These are phyloP conservation scores for Trametes maxima DNA, from an alignment of 768 basidiomycete genomes.

Conservation along the genomic window DNA sequence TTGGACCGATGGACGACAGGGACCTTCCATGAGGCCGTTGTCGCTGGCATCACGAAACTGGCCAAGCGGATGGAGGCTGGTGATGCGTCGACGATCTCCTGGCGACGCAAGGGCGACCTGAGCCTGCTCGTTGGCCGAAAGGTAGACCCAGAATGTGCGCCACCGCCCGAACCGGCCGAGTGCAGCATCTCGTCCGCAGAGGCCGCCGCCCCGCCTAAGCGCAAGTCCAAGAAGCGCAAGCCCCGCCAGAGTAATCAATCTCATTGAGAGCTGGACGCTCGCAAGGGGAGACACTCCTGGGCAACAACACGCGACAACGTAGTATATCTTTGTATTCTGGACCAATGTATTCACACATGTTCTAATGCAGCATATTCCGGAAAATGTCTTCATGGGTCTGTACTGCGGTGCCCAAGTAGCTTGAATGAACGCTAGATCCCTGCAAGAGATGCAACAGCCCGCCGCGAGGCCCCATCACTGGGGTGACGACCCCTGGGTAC, in stretches of 20 bases:
- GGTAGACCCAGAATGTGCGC: not conserved
- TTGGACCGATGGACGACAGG: conserved; percentile 54
- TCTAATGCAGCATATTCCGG: too few species aligned
- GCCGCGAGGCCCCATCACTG: too few species aligned
- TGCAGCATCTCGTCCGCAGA: not conserved
- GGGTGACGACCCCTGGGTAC: too few species aligned
- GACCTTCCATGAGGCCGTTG: conserved; percentile 44
- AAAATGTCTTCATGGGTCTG: too few species aligned
- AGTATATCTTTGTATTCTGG: too few species aligned
- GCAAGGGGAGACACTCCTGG: not conserved
- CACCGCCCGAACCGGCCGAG: not conserved
- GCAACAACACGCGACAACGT: not conserved
- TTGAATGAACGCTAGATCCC: too few species aligned
- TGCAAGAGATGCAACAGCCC: too few species aligned
- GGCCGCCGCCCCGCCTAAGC: conserved; percentile 8
- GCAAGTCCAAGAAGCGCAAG: conserved; percentile 13
- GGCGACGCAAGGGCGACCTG: conserved; percentile 47
- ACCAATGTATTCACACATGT: too few species aligned
- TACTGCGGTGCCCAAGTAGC: too few species aligned
- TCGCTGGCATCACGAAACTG: conserved; percentile 42
- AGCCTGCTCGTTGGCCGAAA: not conserved
- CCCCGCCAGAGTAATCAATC: too few species aligned
- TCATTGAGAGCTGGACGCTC: too few species aligned
- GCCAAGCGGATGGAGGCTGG: conserved; percentile 9
- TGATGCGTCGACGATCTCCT: conserved; percentile 34